Base-by-base conservation (phyloP, 2,329 filamentous ascomycete genomes). In the Colletotrichum liaoningense region DNA sequence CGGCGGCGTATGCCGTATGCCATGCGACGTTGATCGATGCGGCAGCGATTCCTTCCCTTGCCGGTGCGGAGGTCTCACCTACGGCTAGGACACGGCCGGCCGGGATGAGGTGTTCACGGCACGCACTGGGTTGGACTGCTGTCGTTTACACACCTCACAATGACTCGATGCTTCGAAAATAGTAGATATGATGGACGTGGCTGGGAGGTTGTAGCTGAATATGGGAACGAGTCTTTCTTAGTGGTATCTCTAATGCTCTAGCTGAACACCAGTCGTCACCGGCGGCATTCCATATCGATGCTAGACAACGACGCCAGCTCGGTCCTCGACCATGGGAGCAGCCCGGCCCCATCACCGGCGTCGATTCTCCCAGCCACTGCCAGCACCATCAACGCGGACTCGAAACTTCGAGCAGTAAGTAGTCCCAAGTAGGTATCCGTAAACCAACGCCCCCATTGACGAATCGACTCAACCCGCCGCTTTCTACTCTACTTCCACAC, bases 401-500 rank as follows among this genome's bases (percentile, higher is more conserved):
- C 30, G 1, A 9, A 19, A 38, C 8, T 3, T 49, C 8, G 42
- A 49, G 19, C 42, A n/a, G 8, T 49, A 6, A 42, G 38, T 16
- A 16, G 5, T 42, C 38, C 38, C 12, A 6, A 5, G 12, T 16
- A 33, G 30, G 30, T 33, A 19, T 42, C 14, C 38, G 38, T 19
- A 1, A 22, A 24, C 6, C 42, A 11, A 24, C 30, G 1, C 33
- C 12, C n/a, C 57, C 30, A 26, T 26, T 26, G 52, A 24, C 11
- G 14, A 52, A 33, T 38, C 38, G 19, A 26, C 62, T 28, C 26
- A 11, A 14, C 52, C 26, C 9, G 26, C 52, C 26, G 58, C 11
- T 42, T 35, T 9, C n/a, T 42, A 9, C 24, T 11, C 62, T 77
- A 87, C 74, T 86, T 87, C 86, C 86, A 88, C 5, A 86, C 82